Base-by-base conservation (phyloP, 352 stramenopile species). In the Thalassiosira ordinaria region DNA sequence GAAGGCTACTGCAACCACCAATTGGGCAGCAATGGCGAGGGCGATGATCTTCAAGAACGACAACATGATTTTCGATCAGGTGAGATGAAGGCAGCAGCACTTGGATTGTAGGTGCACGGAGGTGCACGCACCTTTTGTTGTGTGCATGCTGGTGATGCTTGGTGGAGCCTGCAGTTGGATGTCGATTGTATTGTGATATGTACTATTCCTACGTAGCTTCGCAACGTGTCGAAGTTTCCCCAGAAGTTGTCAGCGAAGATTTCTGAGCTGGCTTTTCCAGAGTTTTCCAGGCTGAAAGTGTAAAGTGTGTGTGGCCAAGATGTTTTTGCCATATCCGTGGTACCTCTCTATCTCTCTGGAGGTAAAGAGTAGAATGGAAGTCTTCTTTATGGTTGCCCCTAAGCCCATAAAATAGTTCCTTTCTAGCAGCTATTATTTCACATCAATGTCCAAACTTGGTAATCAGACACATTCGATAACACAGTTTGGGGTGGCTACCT, bases 1-100 rank as follows among this genome's bases (percentile, higher is more conserved):
- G 22, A 78, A 78, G 14, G 57, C 56, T 33, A 51, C 62, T 31
- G 27, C 26, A 35, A 63, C 18, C n/a, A 26, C 27, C 5, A 69
- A 47, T 53, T 35, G 37, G 29, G 39, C 11, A 14, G 26, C 33
- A 27, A 55, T 14, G 11, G 52, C 14, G 14, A 78, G 13, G 11
- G 56, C 31, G 56, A 66, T n/a, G 16, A 66, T 6, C 31, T 66
- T 75, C 9, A 75, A 14, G 22, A 29, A 46, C 20, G 56, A 44
- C 14, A 57, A 46, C 68, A 69, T 77, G 24, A 31, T 56, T n/a
- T 56, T 56, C 8, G 18, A 56, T 56, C 0, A 41, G 33, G 33
- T 41, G 5, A 11, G 33, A 41, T 11, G 33, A 41, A 41, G 33
- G n/a, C n/a, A n/a, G n/a, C n/a, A n/a, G n/a, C n/a, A 41, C 33